Conservation (phyloP, 495 filamentous ascomycete species). For the Penicillium goetzii region DNA sequence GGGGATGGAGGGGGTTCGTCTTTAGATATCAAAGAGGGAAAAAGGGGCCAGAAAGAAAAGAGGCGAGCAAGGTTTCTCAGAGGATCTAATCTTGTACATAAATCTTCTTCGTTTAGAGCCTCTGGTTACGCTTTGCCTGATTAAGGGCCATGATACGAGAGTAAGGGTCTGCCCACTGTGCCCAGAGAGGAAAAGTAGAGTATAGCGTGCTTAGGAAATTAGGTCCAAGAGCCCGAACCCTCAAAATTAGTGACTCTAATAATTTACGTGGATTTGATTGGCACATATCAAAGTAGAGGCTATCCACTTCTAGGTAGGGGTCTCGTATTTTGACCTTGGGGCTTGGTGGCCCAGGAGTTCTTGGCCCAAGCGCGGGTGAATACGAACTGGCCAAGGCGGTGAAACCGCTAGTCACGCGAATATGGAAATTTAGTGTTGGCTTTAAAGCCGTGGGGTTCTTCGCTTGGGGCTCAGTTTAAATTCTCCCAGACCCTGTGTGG, state of each 20-base stretch:
- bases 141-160: slow-evolving; percentile 1
- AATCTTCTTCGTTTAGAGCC: background rate
- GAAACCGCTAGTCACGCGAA: slow-evolving; percentile 8
- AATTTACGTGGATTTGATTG: background rate
- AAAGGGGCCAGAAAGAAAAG: background rate
- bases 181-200: background rate
- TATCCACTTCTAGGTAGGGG: background rate
- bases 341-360: background rate
- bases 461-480: background rate
- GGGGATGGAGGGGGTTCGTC: background rate
- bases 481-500: background rate
- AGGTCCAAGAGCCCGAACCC: background rate
- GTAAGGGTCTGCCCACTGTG: background rate
- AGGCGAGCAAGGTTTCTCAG: background rate
- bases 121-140: background rate
- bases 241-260: slow-evolving; percentile 1
- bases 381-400: slow-evolving; percentile 20
- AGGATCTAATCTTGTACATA: background rate
- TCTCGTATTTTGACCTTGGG: slow-evolving; percentile 16
- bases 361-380: slow-evolving; percentile 14
- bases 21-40: background rate
- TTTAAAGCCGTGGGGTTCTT: background rate
- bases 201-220: background rate
- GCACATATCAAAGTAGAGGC: background rate
- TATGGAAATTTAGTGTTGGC: background rate